Conservation (phyloP, 129 eudicot species). For the Flaveria robusta region DNA sequence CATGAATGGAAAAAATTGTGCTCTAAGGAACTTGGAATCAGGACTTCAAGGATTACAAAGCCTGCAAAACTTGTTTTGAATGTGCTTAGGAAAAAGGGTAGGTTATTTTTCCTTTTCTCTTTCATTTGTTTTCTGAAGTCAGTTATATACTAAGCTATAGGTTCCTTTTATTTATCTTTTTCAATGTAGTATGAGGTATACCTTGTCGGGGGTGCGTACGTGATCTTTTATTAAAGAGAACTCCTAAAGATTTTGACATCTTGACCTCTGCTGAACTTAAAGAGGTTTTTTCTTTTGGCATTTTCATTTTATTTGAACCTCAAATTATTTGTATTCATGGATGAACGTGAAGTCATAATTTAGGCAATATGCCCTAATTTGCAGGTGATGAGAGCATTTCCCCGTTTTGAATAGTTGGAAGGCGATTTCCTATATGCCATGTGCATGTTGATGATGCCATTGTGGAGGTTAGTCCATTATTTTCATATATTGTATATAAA, state of each 20-base stretch:
- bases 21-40: constrained; percentile 60
- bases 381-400: constrained; percentile 59
- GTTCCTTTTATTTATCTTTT: background rate
- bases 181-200: constrained; percentile 52
- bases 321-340: background rate
- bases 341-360: background rate
- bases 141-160: background rate
- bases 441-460: constrained; percentile 58
- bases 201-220: constrained; percentile 69
- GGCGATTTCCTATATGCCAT: constrained; percentile 72
- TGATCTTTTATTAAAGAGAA: constrained; percentile 55
- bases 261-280: constrained; percentile 67
- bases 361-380: constrained; percentile 7
- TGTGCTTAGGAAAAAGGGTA: constrained; percentile 54
- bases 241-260: constrained; percentile 66
- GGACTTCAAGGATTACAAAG: constrained; percentile 48
- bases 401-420: constrained; percentile 61
- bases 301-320: background rate
- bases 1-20: constrained; percentile 59
- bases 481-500: constrained; percentile 11
- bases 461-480: constrained; percentile 52
- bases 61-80: constrained; percentile 54
- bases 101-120: background rate
- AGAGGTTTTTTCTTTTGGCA: constrained; percentile 41
- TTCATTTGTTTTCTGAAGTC: background rate